A percentile compares a stretch with the other conserved stretches of the same genome.
phyloP scores from a whole-genome alignment of 2,329 filamentous ascomycete species.

The Sporothrix mexicana region DNA sequence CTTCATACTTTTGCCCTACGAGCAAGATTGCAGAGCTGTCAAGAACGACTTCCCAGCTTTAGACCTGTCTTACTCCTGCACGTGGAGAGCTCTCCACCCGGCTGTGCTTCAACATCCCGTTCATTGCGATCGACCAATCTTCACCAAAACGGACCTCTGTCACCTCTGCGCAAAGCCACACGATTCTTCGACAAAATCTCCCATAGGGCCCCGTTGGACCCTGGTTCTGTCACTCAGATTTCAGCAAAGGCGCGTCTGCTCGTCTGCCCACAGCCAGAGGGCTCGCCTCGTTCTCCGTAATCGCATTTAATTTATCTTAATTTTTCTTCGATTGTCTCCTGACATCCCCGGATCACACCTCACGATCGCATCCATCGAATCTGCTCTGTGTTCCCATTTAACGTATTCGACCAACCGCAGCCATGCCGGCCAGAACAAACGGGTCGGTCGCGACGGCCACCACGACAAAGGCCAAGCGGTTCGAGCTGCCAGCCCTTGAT shows the following conservation, averaged over 20 bases:
- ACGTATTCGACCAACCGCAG: neutral
- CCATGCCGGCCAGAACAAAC: conserved; percentile 41
- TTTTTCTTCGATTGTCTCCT: neutral
- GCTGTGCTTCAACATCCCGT: conserved; percentile 1
- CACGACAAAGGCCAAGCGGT: conserved; percentile 44
- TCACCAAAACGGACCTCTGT: conserved; percentile 21
- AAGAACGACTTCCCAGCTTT: conserved; percentile 1
- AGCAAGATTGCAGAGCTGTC: neutral
- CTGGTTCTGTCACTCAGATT: neutral
- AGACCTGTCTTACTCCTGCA: conserved; percentile 21
- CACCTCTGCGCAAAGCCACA: conserved; percentile 2
- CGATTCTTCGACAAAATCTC: conserved; percentile 6
- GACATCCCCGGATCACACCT: neutral
- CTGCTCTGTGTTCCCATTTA: neutral
- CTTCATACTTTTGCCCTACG: neutral
- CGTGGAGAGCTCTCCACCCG: conserved; percentile 26
- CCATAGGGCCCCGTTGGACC: neutral
- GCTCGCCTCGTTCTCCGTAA: neutral
- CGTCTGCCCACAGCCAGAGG: neutral
- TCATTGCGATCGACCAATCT: conserved; percentile 30
- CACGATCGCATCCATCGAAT: conserved; percentile 16
- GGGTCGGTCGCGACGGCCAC: conserved; percentile 34
- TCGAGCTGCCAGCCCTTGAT: conserved; percentile 64
- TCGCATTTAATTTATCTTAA: neutral
- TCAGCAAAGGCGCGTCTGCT: conserved; percentile 1